phyloP scores from a whole-genome alignment of 129 eudicot species.

The Pittosporum tobira region DNA sequence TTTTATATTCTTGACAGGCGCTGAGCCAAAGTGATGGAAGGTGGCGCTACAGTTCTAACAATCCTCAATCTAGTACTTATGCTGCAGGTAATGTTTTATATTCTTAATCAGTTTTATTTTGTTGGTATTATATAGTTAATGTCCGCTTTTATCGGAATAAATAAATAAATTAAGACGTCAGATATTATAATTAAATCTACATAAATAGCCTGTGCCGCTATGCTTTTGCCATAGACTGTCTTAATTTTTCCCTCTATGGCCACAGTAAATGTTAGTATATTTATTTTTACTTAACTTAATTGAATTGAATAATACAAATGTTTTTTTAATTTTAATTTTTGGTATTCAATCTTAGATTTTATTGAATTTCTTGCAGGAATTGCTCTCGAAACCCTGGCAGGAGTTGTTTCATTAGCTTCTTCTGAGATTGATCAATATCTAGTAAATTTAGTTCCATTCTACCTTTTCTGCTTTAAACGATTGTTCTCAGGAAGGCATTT shows the following conservation, averaged over 20 bases:
- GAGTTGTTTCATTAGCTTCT: slow-evolving; percentile 77
- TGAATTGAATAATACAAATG: no score
- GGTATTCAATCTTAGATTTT: not conserved
- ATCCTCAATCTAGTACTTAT: slow-evolving; percentile 77
- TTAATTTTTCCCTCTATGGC: not conserved
- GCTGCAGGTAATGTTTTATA: slow-evolving; percentile 56
- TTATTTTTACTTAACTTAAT: not conserved
- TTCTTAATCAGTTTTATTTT: not conserved
- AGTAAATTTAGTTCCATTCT: slow-evolving; percentile 34
- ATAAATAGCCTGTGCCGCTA: no score
- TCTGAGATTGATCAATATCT: slow-evolving; percentile 49
- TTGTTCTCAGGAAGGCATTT: not conserved
- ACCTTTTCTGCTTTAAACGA: not conserved
- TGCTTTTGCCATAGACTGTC: not conserved
- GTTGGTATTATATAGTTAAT: not conserved
- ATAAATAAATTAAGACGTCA: not conserved
- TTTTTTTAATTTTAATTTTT: not conserved
- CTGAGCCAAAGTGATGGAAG: slow-evolving; percentile 95
- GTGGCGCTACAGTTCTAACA: slow-evolving; percentile 79
- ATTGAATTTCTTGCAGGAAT: slow-evolving; percentile 43
- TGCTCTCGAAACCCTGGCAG: slow-evolving; percentile 82
- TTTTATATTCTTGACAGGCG: slow-evolving; percentile 32
- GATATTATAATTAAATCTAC: no score
- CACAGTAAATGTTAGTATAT: not conserved
- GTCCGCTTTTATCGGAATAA: not conserved